Evolutionary conservation across 352 stramenopile genomes (phyloP).

Genomic region (Globisporangium heterothallicum): DNA sequence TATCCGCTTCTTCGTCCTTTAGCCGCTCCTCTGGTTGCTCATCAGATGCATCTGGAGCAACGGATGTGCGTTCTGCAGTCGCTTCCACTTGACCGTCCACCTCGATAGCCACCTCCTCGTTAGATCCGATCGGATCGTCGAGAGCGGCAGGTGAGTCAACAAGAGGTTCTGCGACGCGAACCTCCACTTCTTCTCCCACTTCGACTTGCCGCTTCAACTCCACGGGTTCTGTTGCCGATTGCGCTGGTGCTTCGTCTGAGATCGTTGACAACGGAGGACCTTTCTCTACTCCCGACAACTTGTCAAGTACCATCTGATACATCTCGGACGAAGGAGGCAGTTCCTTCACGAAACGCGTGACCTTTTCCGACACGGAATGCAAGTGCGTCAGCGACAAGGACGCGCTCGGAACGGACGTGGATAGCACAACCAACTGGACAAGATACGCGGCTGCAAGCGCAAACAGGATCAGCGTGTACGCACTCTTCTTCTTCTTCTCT

Average conservation of each 20-base stretch:
- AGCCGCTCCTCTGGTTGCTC: not conserved
- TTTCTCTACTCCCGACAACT: not conserved
- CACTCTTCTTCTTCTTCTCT: slow-evolving; percentile 17
- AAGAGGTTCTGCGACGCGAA: not conserved
- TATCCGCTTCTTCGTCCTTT: not conserved
- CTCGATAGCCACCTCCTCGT: not conserved
- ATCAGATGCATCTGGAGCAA: not conserved
- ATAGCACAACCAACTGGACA: slow-evolving; percentile 18
- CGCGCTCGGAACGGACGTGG: not conserved
- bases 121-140: not conserved
- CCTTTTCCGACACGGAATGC: not conserved
- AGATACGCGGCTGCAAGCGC: slow-evolving; percentile 21
- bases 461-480: slow-evolving; percentile 21
- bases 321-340: not conserved
- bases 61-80: not conserved
- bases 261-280: no score
- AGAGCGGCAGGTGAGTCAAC: not conserved
- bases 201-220: no score
- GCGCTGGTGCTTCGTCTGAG: no score
- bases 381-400: not conserved
- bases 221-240: no score
- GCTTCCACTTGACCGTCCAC: not conserved
- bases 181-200: not conserved
- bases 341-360: not conserved
- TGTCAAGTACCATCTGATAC: not conserved